phyloP scores from a whole-genome alignment of 2,329 filamentous ascomycete genomes.

The Penicillium sp. region DNA sequence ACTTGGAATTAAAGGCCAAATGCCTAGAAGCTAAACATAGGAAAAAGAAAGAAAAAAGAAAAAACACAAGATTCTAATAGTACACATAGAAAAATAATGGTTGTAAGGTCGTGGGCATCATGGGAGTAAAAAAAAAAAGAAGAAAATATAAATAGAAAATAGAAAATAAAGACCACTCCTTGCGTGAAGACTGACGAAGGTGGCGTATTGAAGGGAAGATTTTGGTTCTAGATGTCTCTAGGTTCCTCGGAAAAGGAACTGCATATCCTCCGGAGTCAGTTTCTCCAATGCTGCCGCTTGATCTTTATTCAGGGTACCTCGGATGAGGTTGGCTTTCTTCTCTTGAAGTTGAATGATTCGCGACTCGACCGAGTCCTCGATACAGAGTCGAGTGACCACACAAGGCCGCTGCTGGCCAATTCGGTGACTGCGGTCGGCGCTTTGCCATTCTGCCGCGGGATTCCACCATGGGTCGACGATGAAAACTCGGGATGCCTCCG shows the following conservation, averaged over 20 bases:
- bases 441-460: constrained; percentile 99
- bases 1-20: neutral
- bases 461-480: constrained; percentile 99
- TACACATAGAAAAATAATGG: neutral
- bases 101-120: neutral
- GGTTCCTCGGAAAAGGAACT: constrained; percentile 87
- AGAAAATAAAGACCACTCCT: neutral
- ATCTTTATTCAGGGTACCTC: constrained; percentile 93
- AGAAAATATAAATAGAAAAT: too few relatives aligned
- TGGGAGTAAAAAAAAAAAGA: neutral
- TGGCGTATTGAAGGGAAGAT: neutral
- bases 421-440: constrained; percentile 87
- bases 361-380: constrained; percentile 95
- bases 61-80: neutral
- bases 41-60: neutral
- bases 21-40: neutral
- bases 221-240: constrained; percentile 30
- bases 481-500: constrained; percentile 90
- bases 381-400: constrained; percentile 89
- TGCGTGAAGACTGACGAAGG: neutral
- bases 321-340: constrained; percentile 98
- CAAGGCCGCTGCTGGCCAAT: constrained; percentile 94
- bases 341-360: constrained; percentile 95
- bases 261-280: constrained; percentile 85
- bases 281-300: constrained; percentile 82